These are phyloP conservation scores for Cytospora leucostoma DNA, from an alignment of 2,329 filamentous ascomycete genomes.

Conservation along the genomic window DNA sequence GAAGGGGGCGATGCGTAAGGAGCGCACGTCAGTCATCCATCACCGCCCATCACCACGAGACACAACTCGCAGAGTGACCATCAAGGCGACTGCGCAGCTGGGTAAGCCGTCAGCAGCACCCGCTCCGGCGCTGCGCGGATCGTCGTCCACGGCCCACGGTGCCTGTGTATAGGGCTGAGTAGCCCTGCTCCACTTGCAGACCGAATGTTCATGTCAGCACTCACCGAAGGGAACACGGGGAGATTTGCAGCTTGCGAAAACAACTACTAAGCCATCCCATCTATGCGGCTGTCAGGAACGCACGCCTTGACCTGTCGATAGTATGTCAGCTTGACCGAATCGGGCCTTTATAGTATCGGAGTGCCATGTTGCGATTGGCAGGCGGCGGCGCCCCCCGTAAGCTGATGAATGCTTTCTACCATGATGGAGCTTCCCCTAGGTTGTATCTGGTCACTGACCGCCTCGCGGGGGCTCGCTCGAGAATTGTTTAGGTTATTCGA, in stretches of 20 bases:
- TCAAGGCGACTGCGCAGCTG: slow-evolving; percentile 5
- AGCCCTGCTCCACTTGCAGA: slow-evolving; percentile 15
- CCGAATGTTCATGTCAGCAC: slow-evolving; percentile 13
- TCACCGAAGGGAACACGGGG: not conserved
- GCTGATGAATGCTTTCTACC: not conserved
- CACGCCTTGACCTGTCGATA: not conserved
- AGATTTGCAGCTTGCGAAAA: not conserved
- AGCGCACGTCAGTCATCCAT: not conserved
- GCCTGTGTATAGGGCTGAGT: slow-evolving; percentile 27
- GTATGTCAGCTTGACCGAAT: not conserved
- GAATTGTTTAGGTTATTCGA: not conserved
- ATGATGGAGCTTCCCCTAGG: not conserved
- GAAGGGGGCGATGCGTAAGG: not conserved
- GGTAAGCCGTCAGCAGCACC: slow-evolving; percentile 14
- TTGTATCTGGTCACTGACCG: not conserved
- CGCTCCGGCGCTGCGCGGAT: slow-evolving; percentile 11
- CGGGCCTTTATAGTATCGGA: not conserved
- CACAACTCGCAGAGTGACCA: slow-evolving; percentile 6
- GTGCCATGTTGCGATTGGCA: not conserved
- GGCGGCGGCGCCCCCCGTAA: not conserved
- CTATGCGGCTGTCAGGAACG: not conserved
- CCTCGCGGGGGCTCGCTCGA: not conserved
- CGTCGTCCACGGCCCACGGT: slow-evolving; percentile 12
- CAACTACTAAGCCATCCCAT: not conserved
- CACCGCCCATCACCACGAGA: not conserved